Conservation (phyloP, 345 rosid genomes). For the Eucalyptus grandis region DNA sequence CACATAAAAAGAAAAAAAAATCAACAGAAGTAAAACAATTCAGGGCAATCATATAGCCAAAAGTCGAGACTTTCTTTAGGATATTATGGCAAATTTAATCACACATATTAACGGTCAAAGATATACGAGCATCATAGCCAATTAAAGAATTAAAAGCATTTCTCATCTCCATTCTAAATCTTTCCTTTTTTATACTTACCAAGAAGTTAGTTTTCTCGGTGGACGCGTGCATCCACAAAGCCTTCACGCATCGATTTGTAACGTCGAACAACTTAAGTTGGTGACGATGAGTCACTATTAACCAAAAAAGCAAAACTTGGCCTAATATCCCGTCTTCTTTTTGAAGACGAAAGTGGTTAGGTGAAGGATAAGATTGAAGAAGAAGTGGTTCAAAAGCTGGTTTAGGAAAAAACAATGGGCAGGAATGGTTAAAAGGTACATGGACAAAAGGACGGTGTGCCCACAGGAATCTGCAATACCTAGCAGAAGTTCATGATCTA, state of each 20-base stretch:
- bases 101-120: background rate
- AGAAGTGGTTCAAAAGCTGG: background rate
- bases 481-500: background rate
- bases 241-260: background rate
- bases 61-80: background rate
- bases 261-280: background rate
- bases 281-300: background rate
- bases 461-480: background rate
- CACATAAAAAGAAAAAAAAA: accelerated
- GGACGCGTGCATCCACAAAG: background rate
- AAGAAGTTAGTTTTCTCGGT: background rate
- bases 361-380: background rate
- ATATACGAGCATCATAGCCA: background rate
- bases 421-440: background rate
- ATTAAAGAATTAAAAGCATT: background rate
- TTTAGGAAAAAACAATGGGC: background rate
- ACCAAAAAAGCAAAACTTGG: background rate
- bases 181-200: background rate
- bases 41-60: background rate
- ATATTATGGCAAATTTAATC: background rate
- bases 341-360: background rate
- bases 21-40: background rate
- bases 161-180: background rate
- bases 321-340: background rate
- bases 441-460: background rate